Evolutionary conservation across 2,329 filamentous ascomycete genomes (phyloP).

Genomic region (Trichoderma atrobrunneum): DNA sequence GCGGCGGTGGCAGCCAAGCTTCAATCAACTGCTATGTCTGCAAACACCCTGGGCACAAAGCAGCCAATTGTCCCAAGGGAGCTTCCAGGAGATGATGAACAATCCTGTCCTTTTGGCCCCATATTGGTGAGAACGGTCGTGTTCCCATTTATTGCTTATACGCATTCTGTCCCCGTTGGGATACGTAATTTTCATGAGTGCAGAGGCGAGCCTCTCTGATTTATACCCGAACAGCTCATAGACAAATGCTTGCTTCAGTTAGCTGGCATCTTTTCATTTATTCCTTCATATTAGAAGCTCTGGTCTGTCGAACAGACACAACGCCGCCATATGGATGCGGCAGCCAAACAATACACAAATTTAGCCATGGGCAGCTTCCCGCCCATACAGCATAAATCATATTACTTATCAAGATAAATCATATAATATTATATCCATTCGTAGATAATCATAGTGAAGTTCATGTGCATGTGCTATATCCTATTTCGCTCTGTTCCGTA

Average conservation of each 20-base stretch:
- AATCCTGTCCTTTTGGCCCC: not conserved
- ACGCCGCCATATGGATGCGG: not conserved
- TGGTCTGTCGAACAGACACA: not conserved
- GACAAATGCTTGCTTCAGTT: slow-evolving; percentile 3
- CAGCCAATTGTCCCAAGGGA: slow-evolving; percentile 50
- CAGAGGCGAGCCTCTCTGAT: not conserved
- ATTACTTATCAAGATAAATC: not conserved
- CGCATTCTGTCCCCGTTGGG: not conserved
- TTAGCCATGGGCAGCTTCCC: not conserved
- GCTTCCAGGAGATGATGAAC: slow-evolving; percentile 4
- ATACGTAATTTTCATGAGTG: not conserved
- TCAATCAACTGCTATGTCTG: slow-evolving; percentile 57
- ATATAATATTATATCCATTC: not conserved
- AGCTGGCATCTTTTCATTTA: not conserved
- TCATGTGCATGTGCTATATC: not conserved
- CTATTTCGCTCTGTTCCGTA: not conserved
- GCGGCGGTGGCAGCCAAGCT: slow-evolving; percentile 20
- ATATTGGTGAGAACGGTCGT: not conserved
- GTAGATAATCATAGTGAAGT: not conserved
- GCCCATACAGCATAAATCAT: not conserved
- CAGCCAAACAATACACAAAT: not conserved
- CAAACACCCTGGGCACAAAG: slow-evolving; percentile 59
- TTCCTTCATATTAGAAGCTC: not conserved
- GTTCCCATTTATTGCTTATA: not conserved
- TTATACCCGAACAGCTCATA: slow-evolving; percentile 5